Conservation (phyloP, 2,329 filamentous ascomycete species). For the Claviceps fusiformis region DNA sequence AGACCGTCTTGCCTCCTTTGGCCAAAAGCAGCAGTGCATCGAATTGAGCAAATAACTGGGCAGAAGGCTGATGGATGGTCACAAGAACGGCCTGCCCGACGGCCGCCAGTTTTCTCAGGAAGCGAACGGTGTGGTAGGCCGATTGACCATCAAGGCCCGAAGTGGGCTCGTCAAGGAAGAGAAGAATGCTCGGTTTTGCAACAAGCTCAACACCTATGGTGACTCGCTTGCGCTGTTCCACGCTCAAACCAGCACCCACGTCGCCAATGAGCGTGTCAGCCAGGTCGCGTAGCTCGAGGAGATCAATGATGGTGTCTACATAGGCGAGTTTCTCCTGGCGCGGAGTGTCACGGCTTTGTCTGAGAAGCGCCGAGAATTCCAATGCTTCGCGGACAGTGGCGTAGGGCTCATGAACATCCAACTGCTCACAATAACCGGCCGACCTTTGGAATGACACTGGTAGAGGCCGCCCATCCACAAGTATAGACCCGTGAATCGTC, state of each 20-base stretch:
- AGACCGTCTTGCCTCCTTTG: constrained; percentile 51
- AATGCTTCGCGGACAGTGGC: constrained; percentile 66
- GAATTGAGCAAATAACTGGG: constrained; percentile 52
- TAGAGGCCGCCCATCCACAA: constrained; percentile 60
- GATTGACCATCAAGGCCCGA: constrained; percentile 56
- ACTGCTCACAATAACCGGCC: constrained; percentile 69
- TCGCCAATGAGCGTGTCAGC: constrained; percentile 33
- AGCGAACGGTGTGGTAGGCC: constrained; percentile 51
- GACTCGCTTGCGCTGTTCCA: constrained; percentile 40
- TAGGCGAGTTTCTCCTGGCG: constrained; percentile 60
- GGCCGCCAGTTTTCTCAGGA: constrained; percentile 51
- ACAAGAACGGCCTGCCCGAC: constrained; percentile 54
- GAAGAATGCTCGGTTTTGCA: constrained; percentile 43
- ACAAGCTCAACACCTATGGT: constrained; percentile 50
- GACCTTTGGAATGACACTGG: constrained; percentile 66
- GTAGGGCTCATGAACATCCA: constrained; percentile 62
- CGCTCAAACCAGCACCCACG: constrained; percentile 38
- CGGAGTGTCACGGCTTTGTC: constrained; percentile 52
- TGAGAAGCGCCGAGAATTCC: constrained; percentile 58
- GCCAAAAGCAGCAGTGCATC: constrained; percentile 51
- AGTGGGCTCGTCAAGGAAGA: constrained; percentile 51
- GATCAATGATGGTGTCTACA: constrained; percentile 64
- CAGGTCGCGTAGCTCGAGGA: constrained; percentile 35
- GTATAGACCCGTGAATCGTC: constrained; percentile 58
- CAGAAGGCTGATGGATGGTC: constrained; percentile 59